Conservation (phyloP, 495 filamentous ascomycete genomes). For the Tuber magnatum region DNA sequence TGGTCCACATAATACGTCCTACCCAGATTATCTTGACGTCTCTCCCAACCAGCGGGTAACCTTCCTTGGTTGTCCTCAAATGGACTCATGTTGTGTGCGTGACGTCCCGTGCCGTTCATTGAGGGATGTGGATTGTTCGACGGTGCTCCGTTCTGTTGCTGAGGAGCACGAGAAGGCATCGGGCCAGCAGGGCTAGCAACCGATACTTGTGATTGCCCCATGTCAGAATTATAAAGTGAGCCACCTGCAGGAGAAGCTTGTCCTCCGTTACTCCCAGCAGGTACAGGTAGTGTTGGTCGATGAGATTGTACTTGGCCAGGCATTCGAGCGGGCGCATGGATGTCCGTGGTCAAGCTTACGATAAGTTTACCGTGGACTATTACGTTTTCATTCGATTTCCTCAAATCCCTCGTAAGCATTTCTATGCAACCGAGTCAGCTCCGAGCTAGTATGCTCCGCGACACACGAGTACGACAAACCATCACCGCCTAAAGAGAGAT, state of each 20-base stretch:
- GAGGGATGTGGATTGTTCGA: constrained; percentile 28
- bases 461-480: constrained; percentile 53
- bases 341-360: constrained; percentile 86
- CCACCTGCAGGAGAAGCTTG: constrained; percentile 34
- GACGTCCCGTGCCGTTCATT: constrained; percentile 43
- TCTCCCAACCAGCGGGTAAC: constrained; percentile 89
- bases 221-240: constrained; percentile 38
- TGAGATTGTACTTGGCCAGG: constrained; percentile 43
- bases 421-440: constrained; percentile 44
- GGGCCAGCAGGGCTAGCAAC: constrained; percentile 29
- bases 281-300: constrained; percentile 42
- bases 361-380: constrained; percentile 97
- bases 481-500: constrained; percentile 79
- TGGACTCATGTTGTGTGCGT: constrained; percentile 63
- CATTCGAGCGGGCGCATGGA: constrained; percentile 51
- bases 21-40: constrained; percentile 89
- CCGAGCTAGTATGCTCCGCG: background rate
- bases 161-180: constrained; percentile 23
- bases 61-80: constrained; percentile 93
- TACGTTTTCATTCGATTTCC: constrained; percentile 96
- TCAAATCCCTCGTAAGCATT: constrained; percentile 97
- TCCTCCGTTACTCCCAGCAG: constrained; percentile 28
- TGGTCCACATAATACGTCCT: constrained; percentile 99
- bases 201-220: constrained; percentile 37
- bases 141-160: constrained; percentile 26